Evolutionary conservation across 2,329 filamentous ascomycete genomes (phyloP).

Genomic region (Anthostomella pinea): DNA sequence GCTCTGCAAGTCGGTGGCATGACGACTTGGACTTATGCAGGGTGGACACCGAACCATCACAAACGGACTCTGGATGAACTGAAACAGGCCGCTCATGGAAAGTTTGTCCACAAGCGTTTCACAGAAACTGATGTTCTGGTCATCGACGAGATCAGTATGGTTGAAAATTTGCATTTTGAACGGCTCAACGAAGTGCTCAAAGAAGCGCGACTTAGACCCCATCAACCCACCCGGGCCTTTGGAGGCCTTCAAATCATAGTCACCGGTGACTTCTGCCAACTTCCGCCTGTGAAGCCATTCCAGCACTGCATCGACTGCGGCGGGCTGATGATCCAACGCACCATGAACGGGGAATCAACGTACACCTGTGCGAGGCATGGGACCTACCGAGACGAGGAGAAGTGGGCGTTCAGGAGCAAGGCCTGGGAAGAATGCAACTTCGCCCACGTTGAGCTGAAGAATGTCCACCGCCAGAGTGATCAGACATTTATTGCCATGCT

Average conservation of each 20-base stretch:
- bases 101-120: conserved; percentile 36
- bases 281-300: conserved; percentile 59
- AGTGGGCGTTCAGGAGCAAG: conserved; percentile 58
- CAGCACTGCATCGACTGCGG: conserved; percentile 49
- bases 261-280: conserved; percentile 59
- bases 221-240: conserved; percentile 24
- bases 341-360: conserved; percentile 15
- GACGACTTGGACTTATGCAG: conserved; percentile 57
- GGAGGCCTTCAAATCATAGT: conserved; percentile 54
- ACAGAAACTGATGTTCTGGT: conserved; percentile 51
- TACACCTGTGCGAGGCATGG: conserved; percentile 36
- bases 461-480: conserved; percentile 58
- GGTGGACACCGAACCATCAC: conserved; percentile 49
- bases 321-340: conserved; percentile 25
- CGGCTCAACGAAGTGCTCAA: conserved; percentile 49
- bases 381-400: conserved; percentile 45
- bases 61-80: conserved; percentile 39
- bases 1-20: conserved; percentile 54
- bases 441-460: conserved; percentile 47
- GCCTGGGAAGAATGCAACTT: conserved; percentile 56
- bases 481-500: conserved; percentile 51
- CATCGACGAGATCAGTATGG: conserved; percentile 66
- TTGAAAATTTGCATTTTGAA: conserved; percentile 53
- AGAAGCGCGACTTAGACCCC: conserved; percentile 21
- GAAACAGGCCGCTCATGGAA: conserved; percentile 28